Conservation (phyloP, 441 rosid genomes). For the Jatropha multifida region DNA sequence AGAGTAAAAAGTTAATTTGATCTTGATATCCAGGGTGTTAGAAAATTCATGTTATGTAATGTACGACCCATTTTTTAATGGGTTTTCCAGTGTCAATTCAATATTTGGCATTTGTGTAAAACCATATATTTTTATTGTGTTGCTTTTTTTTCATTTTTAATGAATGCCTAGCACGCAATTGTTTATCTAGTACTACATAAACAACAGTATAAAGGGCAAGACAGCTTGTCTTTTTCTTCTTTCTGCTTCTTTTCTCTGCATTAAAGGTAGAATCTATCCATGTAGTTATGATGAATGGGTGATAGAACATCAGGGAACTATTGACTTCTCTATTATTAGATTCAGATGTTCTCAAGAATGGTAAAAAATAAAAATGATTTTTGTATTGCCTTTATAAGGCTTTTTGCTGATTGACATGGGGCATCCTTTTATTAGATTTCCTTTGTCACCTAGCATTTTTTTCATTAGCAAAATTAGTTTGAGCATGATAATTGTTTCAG, state of each 20-base stretch:
- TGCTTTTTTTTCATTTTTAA: background rate
- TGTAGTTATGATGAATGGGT: background rate
- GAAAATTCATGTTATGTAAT: background rate
- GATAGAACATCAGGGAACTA: background rate
- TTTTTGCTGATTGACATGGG: background rate
- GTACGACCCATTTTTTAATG: background rate
- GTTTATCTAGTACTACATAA: background rate
- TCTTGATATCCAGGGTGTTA: background rate
- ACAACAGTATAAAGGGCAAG: background rate
- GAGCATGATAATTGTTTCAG: background rate
- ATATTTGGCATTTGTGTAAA: background rate
- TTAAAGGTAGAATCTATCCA: background rate
- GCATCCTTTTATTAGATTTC: background rate
- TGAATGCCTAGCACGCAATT: background rate
- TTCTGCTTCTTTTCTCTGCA: background rate
- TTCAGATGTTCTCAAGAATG: background rate
- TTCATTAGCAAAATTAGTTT: background rate
- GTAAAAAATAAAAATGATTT: background rate
- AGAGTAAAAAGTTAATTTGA: background rate
- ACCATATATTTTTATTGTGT: background rate
- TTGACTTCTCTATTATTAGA: background rate
- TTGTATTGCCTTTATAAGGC: no score
- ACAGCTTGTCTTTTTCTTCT: background rate
- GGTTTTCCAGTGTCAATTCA: background rate
- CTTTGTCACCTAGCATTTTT: background rate